Evolutionary conservation across 2,329 filamentous ascomycete genomes (phyloP).

Genomic region (Exophiala dermatitidis): DNA sequence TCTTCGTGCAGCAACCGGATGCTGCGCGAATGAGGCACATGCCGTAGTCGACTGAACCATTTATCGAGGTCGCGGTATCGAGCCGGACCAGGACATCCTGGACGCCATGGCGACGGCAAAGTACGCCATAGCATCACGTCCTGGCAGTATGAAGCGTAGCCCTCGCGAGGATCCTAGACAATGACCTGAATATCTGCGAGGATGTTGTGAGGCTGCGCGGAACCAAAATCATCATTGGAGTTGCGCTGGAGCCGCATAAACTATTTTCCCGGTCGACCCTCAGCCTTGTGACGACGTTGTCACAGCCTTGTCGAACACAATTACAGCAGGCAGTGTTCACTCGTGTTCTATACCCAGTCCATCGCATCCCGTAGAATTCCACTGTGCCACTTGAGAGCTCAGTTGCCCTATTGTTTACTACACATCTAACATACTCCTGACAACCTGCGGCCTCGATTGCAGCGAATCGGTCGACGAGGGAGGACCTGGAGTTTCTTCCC

Average conservation of each 20-base stretch:
- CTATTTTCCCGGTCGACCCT: background rate
- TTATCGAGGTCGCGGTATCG: background rate
- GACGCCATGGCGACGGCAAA: slow-evolving; percentile 13
- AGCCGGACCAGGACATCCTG: background rate
- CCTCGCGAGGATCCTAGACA: background rate
- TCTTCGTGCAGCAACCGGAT: slow-evolving; percentile 1
- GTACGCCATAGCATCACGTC: slow-evolving; percentile 21
- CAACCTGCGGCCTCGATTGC: slow-evolving; percentile 29
- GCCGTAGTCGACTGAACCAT: background rate
- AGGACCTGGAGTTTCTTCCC: slow-evolving; percentile 4
- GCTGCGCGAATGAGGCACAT: background rate
- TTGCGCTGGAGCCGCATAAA: background rate
- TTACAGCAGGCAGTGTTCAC: background rate
- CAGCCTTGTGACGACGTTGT: background rate
- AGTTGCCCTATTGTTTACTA: slow-evolving; percentile 20
- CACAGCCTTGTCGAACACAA: background rate
- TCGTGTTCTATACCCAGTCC: too few relatives aligned
- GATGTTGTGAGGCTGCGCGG: background rate
- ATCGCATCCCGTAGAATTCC: background rate
- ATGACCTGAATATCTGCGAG: background rate
- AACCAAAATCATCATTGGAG: background rate
- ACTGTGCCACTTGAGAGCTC: background rate
- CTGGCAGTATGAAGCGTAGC: background rate
- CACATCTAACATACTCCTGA: slow-evolving; percentile 40
- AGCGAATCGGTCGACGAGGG: slow-evolving; percentile 17